Evolutionary conservation across 257 asterid species (phyloP), one percentile per base, ranked within the genome.

Genomic region (Hygrophila difformis): DNA sequence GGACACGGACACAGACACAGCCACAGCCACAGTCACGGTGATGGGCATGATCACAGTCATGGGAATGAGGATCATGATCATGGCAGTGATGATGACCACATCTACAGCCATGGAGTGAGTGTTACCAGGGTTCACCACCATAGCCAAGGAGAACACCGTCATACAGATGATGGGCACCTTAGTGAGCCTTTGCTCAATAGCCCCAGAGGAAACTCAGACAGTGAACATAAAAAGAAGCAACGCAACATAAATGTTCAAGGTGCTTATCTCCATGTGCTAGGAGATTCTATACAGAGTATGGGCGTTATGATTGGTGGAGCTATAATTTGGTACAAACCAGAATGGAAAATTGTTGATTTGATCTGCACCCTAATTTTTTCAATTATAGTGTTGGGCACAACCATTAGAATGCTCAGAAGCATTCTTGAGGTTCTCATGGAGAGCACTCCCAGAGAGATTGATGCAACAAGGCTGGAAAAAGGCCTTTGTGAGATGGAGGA

Each of bases 281-380:
- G 95, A 49, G 97, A 88, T 63, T 84, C 94, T 8, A 69, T 84
- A 51, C 97, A 85, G 53, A 84, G 95, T 48, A 62, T 89, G 9
- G 97, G 96, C 1, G 97, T 89, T 14, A 89, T 85, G 97, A 74
- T 89, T 26, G 96, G 95, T 11, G 96, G 96, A 33, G 95, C 81
- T 20, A 18, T 82, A 3, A 84, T 88, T 46, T 88, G 97, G 97
- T 77, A 72, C 29, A 77, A 79, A 63, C 97, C 96, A 1, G 77
- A 79, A 58, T 88, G 91, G 97, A 81, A 78, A 48, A 77, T 84
- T 40, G 66, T 81, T 8, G 97, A 88, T 68, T 74, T 84, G 43
- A 76, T 85, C 5, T 89, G 96, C 61, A 89, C 97, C 0, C 80
- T 89, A 13, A 56, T 85, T 18, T 89, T 89, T 57, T 82, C 96